Percentiles rank a stretch among this genome's conserved stretches.
Evolutionary conservation across 1,139 yeast species (phyloP).

Genomic region (Kodamaea sp.): DNA sequence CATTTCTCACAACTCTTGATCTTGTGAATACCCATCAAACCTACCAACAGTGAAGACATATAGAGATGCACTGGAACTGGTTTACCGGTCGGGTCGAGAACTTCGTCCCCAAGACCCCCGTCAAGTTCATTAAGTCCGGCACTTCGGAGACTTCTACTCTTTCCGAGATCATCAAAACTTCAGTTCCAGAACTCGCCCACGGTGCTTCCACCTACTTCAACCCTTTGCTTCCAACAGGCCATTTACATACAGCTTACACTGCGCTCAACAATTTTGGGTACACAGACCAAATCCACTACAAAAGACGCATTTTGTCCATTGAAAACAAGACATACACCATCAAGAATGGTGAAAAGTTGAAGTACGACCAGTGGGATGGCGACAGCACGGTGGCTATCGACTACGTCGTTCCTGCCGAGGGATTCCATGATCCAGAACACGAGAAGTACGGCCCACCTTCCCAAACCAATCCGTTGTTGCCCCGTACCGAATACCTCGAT

Average conservation of each 20-base stretch:
- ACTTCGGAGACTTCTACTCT: slow-evolving; percentile 18
- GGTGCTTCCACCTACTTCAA: slow-evolving; percentile 38
- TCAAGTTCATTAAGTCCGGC: slow-evolving; percentile 21
- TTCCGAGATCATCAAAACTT: slow-evolving; percentile 27
- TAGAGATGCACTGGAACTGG: slow-evolving; percentile 13
- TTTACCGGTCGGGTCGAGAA: slow-evolving; percentile 30
- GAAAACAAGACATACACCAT: slow-evolving; percentile 31
- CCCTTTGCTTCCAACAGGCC: slow-evolving; percentile 44
- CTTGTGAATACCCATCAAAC: no score
- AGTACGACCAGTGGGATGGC: slow-evolving; percentile 46
- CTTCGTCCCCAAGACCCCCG: slow-evolving; percentile 28
- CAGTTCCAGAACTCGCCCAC: slow-evolving; percentile 33
- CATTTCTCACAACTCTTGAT: no score
- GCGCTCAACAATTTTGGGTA: slow-evolving; percentile 41
- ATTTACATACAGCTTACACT: slow-evolving; percentile 49
- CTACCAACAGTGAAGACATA: no score
- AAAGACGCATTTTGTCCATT: slow-evolving; percentile 37
- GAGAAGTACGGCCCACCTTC: slow-evolving; percentile 32
- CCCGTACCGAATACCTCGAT: slow-evolving; percentile 43
- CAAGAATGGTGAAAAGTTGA: slow-evolving; percentile 27
- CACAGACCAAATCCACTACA: slow-evolving; percentile 38
- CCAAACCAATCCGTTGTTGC: slow-evolving; percentile 42
- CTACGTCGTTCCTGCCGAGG: slow-evolving; percentile 31
- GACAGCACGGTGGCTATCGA: slow-evolving; percentile 42
- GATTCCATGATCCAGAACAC: slow-evolving; percentile 24